Conservation (phyloP, 345 rosid genomes). For the rapeseed (Brassica napus) region Da-Ae NC_063442.1:12203501-12204000, state of each 20-base stretch:
- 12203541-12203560: background rate
- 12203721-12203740: background rate
- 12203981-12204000: background rate
- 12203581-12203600: background rate
- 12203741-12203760: background rate
- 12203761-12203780: background rate
- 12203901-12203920: conserved; percentile 43
- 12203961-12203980: conserved; percentile 1
- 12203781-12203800: background rate
- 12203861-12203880: background rate
- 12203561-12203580: background rate
- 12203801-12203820: background rate
- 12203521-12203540: background rate
- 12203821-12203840: background rate
- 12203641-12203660: background rate
- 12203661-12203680: background rate
- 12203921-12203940: conserved; percentile 44
- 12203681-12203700: background rate
- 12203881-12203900: conserved; percentile 33
- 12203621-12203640: background rate
- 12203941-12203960: conserved; percentile 49
- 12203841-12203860: background rate
- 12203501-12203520: background rate
- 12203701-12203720: background rate
- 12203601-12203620: background rate